Evolutionary conservation across 495 filamentous ascomycete genomes (phyloP).

Genomic region (Trichodelitschia bisporula): DNA sequence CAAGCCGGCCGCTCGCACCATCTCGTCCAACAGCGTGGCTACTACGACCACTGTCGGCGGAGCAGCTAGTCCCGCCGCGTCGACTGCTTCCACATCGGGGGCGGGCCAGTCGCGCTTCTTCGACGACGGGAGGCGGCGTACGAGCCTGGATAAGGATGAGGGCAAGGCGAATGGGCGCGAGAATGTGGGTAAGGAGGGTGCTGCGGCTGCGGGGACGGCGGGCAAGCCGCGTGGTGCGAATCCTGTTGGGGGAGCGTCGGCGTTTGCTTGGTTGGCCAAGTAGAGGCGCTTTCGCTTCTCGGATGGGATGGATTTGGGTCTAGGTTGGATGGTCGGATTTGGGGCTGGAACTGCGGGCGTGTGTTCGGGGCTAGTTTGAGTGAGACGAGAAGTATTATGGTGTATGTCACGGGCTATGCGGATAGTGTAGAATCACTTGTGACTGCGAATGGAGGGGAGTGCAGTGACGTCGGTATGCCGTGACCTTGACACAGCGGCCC

Average conservation of each 20-base stretch:
- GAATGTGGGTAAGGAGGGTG: slow-evolving; percentile 20
- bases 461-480: too few species aligned
- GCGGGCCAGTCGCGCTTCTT: slow-evolving; percentile 17
- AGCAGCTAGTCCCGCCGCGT: not conserved
- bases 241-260: slow-evolving; percentile 76
- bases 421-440: too few species aligned
- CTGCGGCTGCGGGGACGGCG: slow-evolving; percentile 13
- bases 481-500: too few species aligned
- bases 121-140: slow-evolving; percentile 14
- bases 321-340: too few species aligned
- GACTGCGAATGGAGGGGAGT: too few species aligned
- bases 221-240: slow-evolving; percentile 34
- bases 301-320: too few species aligned
- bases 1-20: slow-evolving; percentile 9
- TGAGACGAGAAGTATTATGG: too few species aligned
- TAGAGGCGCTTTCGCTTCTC: too few species aligned
- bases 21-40: slow-evolving; percentile 6
- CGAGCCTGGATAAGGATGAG: slow-evolving; percentile 1
- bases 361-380: too few species aligned
- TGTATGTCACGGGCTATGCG: too few species aligned
- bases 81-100: not conserved
- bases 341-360: too few species aligned
- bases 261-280: slow-evolving; percentile 94
- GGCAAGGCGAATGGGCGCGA: slow-evolving; percentile 11
- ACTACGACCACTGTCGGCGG: not conserved